Evolutionary conservation across 2,329 filamentous ascomycete genomes (phyloP).

Genomic region (Curvularia lunata): DNA sequence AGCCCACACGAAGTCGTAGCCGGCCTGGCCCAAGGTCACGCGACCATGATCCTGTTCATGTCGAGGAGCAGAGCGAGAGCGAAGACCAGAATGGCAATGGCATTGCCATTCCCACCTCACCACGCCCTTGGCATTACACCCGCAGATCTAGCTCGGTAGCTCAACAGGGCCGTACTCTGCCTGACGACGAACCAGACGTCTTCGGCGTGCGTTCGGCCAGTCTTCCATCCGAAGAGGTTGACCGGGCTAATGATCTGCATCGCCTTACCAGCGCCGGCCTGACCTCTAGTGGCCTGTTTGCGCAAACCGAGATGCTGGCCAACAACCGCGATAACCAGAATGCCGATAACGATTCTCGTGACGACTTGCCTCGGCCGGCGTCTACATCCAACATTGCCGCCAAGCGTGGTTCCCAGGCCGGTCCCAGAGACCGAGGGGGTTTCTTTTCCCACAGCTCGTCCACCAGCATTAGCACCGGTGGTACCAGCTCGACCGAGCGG

Average conservation of each 20-base stretch:
- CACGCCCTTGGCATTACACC: slow-evolving; percentile 58
- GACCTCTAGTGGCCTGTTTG: slow-evolving; percentile 68
- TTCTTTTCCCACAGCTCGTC: slow-evolving; percentile 44
- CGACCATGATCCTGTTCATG: slow-evolving; percentile 35
- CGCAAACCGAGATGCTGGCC: slow-evolving; percentile 46
- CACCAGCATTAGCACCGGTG: slow-evolving; percentile 40
- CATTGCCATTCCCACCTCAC: slow-evolving; percentile 76
- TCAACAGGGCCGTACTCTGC: slow-evolving; percentile 68
- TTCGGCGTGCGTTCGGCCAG: slow-evolving; percentile 71
- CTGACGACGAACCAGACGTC: slow-evolving; percentile 65
- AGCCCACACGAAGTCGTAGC: slow-evolving; percentile 42
- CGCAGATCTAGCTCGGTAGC: slow-evolving; percentile 74
- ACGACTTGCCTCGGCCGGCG: slow-evolving; percentile 33
- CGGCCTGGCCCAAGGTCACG: slow-evolving; percentile 43
- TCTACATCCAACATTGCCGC: slow-evolving; percentile 40
- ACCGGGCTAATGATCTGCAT: slow-evolving; percentile 53
- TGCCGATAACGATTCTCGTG: slow-evolving; percentile 32
- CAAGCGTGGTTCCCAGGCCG: slow-evolving; percentile 35
- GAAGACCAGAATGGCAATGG: slow-evolving; percentile 63
- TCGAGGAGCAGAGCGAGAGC: slow-evolving; percentile 37
- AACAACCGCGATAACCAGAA: slow-evolving; percentile 35
- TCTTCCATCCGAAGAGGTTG: slow-evolving; percentile 64
- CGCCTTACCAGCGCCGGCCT: slow-evolving; percentile 56
- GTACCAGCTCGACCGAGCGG: slow-evolving; percentile 44
- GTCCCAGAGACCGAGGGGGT: slow-evolving; percentile 38